Base-by-base conservation (phyloP, 2,329 filamentous ascomycete genomes). In the Dothistroma pini region DNA sequence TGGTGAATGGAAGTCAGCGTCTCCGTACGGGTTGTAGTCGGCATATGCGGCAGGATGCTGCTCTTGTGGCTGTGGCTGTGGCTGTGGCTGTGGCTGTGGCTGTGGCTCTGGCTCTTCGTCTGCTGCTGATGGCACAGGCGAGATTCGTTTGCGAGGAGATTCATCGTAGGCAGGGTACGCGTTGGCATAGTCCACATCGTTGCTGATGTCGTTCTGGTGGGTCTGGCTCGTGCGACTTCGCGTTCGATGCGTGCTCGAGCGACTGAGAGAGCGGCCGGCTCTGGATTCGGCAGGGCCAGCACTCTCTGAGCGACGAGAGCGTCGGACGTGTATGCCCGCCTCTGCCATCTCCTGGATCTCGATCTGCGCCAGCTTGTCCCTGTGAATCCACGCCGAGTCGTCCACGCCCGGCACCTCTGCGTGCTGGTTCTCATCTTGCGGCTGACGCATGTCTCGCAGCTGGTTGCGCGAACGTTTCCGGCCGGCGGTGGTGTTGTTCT, bases 331-430 rank as follows among this genome's bases (percentile, higher is more conserved):
- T 68, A 93, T 86, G 32, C 90, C 90, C 7, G 89, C 89, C 61
- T 89, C 89, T 73, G 91, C 88, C 64, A 95, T 81, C 76, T 95
- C 90, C 70, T 87, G 83, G 68, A 81, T 93, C 76, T 95, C 90
- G 68, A 93, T 95, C 71, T 85, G 85, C 58, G 89, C 90, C 63
- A 95, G 78, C 76, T 93, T 93, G 76, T 95, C 90, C 59, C 90
- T 81, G 71, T 95, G 90, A 69, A 95, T 93, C 90, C 90, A 95
- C 74, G 90, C 88, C 34, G 86, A 89, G 63, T 85, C 81, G 63
- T 89, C 86, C 35, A 47, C 51, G 16, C 56, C 38, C 4, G 51
- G 51, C 19, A 52, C 41, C 38, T 57, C 44, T 25, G 51, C 54
- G 2, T 44, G 12, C 35, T 59, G 35, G 41, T 63, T 56, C 25